phyloP scores from a whole-genome alignment of 805 yeast species.

The Candida krabiensis region DNA sequence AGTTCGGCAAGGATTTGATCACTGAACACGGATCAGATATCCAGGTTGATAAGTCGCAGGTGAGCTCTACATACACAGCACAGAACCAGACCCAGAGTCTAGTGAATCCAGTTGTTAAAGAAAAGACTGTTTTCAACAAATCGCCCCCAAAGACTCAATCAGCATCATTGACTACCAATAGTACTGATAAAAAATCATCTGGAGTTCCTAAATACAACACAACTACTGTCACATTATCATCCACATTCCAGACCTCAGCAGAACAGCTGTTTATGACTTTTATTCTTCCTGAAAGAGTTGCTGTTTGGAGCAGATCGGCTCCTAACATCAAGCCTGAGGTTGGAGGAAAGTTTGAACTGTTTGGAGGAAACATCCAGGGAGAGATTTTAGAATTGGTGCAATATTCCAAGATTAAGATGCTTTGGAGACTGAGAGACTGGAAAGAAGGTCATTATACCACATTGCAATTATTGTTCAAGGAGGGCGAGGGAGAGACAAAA shows the following conservation, averaged over 20 bases:
- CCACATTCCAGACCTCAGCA: conserved; percentile 84
- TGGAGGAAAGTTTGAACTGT: conserved; percentile 66
- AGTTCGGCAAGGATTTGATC: conserved; percentile 80
- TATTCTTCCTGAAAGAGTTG: conserved; percentile 70
- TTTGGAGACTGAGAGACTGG: conserved; percentile 93
- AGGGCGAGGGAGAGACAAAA: conserved; percentile 82
- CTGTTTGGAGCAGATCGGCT: conserved; percentile 87
- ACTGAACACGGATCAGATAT: conserved; percentile 78
- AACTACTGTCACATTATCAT: conserved; percentile 71
- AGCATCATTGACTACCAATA: conserved; percentile 8
- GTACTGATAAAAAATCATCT: conserved; percentile 8
- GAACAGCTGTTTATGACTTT: conserved; percentile 80
- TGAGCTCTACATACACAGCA: conserved; percentile 54
- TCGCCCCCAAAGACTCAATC: conserved; percentile 13
- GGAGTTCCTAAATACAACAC: conserved; percentile 72
- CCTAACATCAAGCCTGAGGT: conserved; percentile 58
- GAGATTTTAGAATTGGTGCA: conserved; percentile 59
- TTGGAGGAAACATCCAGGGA: conserved; percentile 87
- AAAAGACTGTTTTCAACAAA: conserved; percentile 30
- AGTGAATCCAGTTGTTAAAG: conserved; percentile 27
- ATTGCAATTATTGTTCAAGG: conserved; percentile 63
- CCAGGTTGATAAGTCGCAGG: conserved; percentile 74
- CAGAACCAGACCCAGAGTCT: conserved; percentile 41
- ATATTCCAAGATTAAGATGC: conserved; percentile 61
- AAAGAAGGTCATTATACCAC: conserved; percentile 77